A percentile compares a stretch with the other conserved stretches of the same genome.
These are phyloP conservation scores for Eleusine coracana DNA, from an alignment of 176 grass and related monocot species.

Conservation along the genomic window DNA sequence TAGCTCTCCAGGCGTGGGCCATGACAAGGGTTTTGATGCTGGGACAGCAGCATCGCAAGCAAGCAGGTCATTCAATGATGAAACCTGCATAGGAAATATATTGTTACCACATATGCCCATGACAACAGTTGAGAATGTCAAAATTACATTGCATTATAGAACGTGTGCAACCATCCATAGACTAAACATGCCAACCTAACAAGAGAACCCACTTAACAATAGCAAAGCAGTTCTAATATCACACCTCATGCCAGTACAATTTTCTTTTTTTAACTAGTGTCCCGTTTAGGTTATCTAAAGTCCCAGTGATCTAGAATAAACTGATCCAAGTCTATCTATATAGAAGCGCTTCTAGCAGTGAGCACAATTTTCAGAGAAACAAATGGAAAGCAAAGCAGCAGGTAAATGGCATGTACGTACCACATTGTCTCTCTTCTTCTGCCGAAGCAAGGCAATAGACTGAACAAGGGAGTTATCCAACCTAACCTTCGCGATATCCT, in stretches of 20 bases:
- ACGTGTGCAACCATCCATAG: background rate
- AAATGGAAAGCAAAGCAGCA: conserved; percentile 8
- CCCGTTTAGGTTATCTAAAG: background rate
- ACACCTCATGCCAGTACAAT: background rate
- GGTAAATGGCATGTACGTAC: conserved; percentile 45
- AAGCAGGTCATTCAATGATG: conserved; percentile 86
- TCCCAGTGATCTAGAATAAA: background rate
- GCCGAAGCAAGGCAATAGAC: conserved; percentile 75
- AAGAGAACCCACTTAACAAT: background rate
- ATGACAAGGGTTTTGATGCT: conserved; percentile 59
- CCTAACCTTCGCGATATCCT: conserved; percentile 75
- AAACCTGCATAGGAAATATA: conserved; percentile 49
- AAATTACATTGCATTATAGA: background rate
- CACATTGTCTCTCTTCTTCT: conserved; percentile 82
- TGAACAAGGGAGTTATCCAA: conserved; percentile 79
- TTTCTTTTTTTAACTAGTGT: background rate
- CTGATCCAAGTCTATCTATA: background rate
- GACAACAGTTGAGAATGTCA: background rate
- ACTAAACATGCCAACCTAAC: background rate
- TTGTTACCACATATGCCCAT: background rate
- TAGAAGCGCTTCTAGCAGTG: background rate
- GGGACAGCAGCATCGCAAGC: conserved; percentile 77
- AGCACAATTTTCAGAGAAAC: background rate
- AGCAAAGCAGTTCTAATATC: background rate
- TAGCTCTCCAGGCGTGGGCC: conserved; percentile 71